These are phyloP conservation scores for Odonthalia washingtoniensis DNA, from an alignment of 31 red algal genomes.

Conservation along the genomic window DNA sequence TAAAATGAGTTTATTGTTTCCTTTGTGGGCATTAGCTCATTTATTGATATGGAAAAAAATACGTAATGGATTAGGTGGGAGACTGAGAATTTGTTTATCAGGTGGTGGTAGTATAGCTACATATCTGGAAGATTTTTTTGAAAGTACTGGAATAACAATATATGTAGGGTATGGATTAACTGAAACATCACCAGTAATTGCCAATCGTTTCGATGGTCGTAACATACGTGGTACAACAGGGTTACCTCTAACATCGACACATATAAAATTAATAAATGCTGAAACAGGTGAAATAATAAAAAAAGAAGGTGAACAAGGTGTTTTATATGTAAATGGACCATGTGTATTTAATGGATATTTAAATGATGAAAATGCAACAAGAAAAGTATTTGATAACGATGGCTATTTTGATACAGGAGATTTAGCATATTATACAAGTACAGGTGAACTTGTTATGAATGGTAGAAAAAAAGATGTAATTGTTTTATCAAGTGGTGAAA, in stretches of 20 bases:
- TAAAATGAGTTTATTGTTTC: slow-evolving; percentile 63
- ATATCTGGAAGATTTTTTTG: slow-evolving; percentile 97
- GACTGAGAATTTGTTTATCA: slow-evolving; percentile 69
- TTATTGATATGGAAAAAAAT: slow-evolving; percentile 85
- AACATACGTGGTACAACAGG: slow-evolving; percentile 92
- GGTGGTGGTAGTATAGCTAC: slow-evolving; percentile 89
- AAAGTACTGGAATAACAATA: slow-evolving; percentile 72
- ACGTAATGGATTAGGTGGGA: slow-evolving; percentile 66
- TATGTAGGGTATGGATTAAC: slow-evolving; percentile 95
- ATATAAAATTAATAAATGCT: slow-evolving; percentile 76
- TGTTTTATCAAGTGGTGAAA: slow-evolving; percentile 96
- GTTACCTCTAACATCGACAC: slow-evolving; percentile 51
- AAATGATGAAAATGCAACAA: slow-evolving; percentile 75
- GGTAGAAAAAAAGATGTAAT: slow-evolving; percentile 94
- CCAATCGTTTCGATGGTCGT: slow-evolving; percentile 75
- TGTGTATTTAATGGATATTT: slow-evolving; percentile 84
- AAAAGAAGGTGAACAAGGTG: slow-evolving; percentile 63
- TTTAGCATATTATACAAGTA: slow-evolving; percentile 63
- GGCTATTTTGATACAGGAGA: slow-evolving; percentile 98
- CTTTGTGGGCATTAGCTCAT: slow-evolving; percentile 74
- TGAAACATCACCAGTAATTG: slow-evolving; percentile 92
- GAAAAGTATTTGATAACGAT: slow-evolving; percentile 80
- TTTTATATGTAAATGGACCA: slow-evolving; percentile 70
- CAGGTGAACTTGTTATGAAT: slow-evolving; percentile 91
- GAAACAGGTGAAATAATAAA: slow-evolving; percentile 64